Percentiles rank a stretch among this genome's conserved stretches.
phyloP scores from a whole-genome alignment of 768 basidiomycete genomes.

The Kwoniella sp. region DNA sequence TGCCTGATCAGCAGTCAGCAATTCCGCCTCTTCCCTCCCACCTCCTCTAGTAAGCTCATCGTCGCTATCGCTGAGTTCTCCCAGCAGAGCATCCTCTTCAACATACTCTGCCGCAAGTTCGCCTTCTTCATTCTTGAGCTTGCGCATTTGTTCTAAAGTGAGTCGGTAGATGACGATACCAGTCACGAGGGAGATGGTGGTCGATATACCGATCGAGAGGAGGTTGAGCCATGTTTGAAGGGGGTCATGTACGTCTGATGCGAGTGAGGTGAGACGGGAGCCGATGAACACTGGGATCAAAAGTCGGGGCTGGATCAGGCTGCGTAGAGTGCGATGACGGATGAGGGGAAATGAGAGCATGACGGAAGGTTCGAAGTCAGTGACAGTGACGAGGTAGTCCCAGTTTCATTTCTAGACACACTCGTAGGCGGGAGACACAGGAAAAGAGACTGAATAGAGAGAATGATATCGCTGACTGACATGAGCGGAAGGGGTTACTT shows the following conservation, averaged over 20 bases:
- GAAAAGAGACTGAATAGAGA: no score
- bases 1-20: conserved; percentile 3
- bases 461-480: no score
- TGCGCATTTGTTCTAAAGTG: conserved; percentile 52
- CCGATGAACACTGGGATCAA: conserved; percentile 55
- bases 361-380: no score
- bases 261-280: conserved; percentile 52
- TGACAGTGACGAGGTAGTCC: no score
- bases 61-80: conserved; percentile 25
- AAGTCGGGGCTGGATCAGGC: conserved; percentile 47
- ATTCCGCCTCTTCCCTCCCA: neutral
- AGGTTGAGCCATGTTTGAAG: conserved; percentile 52
- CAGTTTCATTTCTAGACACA: no score
- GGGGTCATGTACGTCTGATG: conserved; percentile 40
- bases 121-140: conserved; percentile 37
- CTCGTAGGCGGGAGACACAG: no score
- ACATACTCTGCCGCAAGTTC: conserved; percentile 48
- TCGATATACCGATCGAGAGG: conserved; percentile 40
- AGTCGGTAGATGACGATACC: conserved; percentile 52
- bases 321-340: no score
- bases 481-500: no score
- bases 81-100: conserved; percentile 47
- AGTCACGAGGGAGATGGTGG: conserved; percentile 39
- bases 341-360: neutral
- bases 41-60: neutral